A percentile compares a stretch with the other conserved stretches of the same genome.
Evolutionary conservation across 352 stramenopile species (phyloP).

Genomic region (Saprolegnia parasitica): DNA sequence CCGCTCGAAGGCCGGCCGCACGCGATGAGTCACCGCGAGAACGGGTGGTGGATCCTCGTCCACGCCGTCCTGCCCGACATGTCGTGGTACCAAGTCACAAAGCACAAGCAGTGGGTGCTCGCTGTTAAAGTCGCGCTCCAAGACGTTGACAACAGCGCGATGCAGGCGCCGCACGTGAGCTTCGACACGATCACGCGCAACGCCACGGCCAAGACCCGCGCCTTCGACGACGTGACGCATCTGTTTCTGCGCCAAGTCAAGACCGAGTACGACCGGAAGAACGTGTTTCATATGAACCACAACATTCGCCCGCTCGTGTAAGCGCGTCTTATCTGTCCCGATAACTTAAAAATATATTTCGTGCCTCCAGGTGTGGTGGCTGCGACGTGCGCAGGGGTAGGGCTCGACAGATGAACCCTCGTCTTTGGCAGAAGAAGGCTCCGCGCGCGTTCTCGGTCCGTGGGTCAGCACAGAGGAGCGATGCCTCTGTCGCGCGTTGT

Average conservation of each 20-base stretch:
- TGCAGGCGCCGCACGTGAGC: neutral
- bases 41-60: slow-evolving; percentile 8
- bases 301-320: slow-evolving; percentile 1
- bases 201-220: neutral
- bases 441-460: too few relatives aligned
- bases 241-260: slow-evolving; percentile 14
- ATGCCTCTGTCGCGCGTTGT: too few relatives aligned
- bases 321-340: too few relatives aligned
- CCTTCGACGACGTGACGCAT: slow-evolving; percentile 8
- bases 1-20: neutral
- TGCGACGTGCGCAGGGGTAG: too few relatives aligned
- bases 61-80: slow-evolving; percentile 7
- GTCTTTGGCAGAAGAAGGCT: too few relatives aligned
- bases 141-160: slow-evolving; percentile 1
- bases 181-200: neutral
- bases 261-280: slow-evolving; percentile 17
- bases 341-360: too few relatives aligned
- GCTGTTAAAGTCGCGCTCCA: slow-evolving; percentile 1
- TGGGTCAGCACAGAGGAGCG: too few relatives aligned
- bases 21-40: slow-evolving; percentile 11
- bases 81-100: slow-evolving; percentile 14
- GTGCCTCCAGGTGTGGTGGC: too few relatives aligned
- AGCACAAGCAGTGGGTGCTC: slow-evolving; percentile 9
- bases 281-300: slow-evolving; percentile 17
- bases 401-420: too few relatives aligned